Conservation (phyloP, 2,329 filamentous ascomycete species). For the Fusarium incarnatum region DNA sequence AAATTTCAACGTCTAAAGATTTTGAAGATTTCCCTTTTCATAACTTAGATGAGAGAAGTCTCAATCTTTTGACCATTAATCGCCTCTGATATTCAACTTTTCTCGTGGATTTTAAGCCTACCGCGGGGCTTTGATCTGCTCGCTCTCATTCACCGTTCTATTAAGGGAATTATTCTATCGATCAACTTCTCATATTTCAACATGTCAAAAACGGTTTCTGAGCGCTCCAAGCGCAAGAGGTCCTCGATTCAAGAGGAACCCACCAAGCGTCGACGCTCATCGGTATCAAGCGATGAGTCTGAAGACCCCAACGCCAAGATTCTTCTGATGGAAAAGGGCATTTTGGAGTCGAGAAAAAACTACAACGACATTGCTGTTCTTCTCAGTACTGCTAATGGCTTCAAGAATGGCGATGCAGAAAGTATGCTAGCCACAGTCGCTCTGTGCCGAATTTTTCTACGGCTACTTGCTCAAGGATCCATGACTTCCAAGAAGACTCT, state of each 20-base stretch:
- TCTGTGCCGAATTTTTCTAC: slow-evolving; percentile 86
- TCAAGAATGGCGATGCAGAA: slow-evolving; percentile 61
- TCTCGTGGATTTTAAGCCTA: background rate
- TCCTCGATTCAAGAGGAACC: slow-evolving; percentile 56
- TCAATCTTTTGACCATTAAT: slow-evolving; percentile 5
- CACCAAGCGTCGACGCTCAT: slow-evolving; percentile 64
- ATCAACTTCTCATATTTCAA: slow-evolving; percentile 1
- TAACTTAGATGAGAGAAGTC: slow-evolving; percentile 31
- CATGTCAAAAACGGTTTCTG: slow-evolving; percentile 47
- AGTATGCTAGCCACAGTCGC: slow-evolving; percentile 79
- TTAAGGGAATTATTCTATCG: background rate
- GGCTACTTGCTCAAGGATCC: slow-evolving; percentile 79
- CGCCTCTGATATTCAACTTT: background rate
- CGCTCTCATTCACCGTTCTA: background rate
- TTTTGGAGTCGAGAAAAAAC: slow-evolving; percentile 86
- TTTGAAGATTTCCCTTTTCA: slow-evolving; percentile 45
- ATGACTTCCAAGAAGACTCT: slow-evolving; percentile 73
- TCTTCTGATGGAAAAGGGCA: slow-evolving; percentile 80
- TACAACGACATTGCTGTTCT: slow-evolving; percentile 90
- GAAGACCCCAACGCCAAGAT: slow-evolving; percentile 73
- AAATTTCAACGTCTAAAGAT: slow-evolving; percentile 48
- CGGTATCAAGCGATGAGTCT: slow-evolving; percentile 61
- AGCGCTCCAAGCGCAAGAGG: slow-evolving; percentile 65
- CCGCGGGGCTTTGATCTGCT: background rate
- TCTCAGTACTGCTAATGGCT: slow-evolving; percentile 66